Percentiles rank a stretch among this genome's conserved stretches.
phyloP scores from a whole-genome alignment of 768 basidiomycete species.

The Kwoniella newhampshirensis region DNA sequence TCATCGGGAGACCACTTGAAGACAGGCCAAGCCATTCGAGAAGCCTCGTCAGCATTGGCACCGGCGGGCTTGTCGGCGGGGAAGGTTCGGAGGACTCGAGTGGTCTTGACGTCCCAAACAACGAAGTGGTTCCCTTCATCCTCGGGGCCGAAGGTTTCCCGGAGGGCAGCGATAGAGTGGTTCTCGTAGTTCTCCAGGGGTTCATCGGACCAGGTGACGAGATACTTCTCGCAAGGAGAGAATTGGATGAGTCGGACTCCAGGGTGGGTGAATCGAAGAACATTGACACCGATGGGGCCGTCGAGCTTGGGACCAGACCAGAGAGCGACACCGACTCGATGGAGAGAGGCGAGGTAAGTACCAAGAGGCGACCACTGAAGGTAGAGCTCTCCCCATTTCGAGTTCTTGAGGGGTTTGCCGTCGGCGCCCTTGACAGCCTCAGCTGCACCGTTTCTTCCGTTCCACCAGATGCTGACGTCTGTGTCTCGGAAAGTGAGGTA shows the following conservation, averaged over 20 bases:
- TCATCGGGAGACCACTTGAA: conserved; percentile 98
- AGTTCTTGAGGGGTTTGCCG: conserved; percentile 60
- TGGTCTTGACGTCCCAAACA: conserved; percentile 97
- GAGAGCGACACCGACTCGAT: conserved; percentile 89
- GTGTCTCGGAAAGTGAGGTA: conserved; percentile 91
- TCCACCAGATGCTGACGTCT: conserved; percentile 87
- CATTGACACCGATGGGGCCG: conserved; percentile 53
- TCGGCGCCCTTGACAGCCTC: conserved; percentile 48
- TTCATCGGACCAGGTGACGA: conserved; percentile 97
- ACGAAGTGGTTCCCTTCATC: conserved; percentile 97
- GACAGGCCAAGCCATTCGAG: conserved; percentile 69
- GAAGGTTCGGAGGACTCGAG: conserved; percentile 88
- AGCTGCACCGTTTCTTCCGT: conserved; percentile 68
- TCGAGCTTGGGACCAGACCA: conserved; percentile 71
- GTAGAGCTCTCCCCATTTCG: conserved; percentile 96
- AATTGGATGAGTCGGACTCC: conserved; percentile 94
- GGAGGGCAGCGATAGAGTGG: conserved; percentile 64
- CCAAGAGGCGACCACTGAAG: conserved; percentile 95
- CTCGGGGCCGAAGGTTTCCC: conserved; percentile 60
- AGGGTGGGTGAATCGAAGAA: conserved; percentile 91
- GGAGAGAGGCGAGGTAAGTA: conserved; percentile 89
- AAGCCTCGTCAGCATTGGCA: conserved; percentile 54
- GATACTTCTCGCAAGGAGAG: conserved; percentile 91
- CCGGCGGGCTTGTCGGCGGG: conserved; percentile 55
- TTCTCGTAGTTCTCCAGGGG: conserved; percentile 82